Conservation (phyloP, 106 monocot genomes). For the Chionographis japonica region DNA sequence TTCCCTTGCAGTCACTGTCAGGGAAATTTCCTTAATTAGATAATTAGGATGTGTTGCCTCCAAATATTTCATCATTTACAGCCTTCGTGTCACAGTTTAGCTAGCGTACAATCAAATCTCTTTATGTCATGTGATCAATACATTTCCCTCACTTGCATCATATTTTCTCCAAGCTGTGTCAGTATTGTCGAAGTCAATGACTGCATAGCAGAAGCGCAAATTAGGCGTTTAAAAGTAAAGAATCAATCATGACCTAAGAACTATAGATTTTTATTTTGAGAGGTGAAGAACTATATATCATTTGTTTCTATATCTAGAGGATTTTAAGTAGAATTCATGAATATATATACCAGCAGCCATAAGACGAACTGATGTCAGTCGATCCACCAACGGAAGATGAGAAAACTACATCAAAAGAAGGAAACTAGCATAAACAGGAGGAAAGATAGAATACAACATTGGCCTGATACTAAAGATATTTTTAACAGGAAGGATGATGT, state of each 20-base stretch:
- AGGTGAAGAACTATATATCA: too few relatives aligned
- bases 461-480: background rate
- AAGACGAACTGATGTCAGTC: slow-evolving; percentile 57
- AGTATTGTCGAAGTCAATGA: slow-evolving; percentile 75
- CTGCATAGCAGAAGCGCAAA: slow-evolving; percentile 34
- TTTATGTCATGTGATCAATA: slow-evolving; percentile 6
- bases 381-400: slow-evolving; percentile 49
- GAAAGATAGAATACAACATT: background rate
- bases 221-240: background rate
- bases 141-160: slow-evolving; percentile 65
- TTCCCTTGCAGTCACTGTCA: slow-evolving; percentile 76
- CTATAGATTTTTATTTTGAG: too few relatives aligned
- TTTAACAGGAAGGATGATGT: background rate
- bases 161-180: slow-evolving; percentile 75
- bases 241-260: background rate
- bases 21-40: slow-evolving; percentile 20
- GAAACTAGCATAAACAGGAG: background rate
- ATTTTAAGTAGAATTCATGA: background rate
- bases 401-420: slow-evolving; percentile 27
- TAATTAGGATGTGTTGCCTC: background rate
- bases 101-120: slow-evolving; percentile 3
- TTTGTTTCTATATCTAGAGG: background rate
- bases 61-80: slow-evolving; percentile 14
- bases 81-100: slow-evolving; percentile 13
- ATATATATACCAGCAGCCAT: slow-evolving; percentile 49